Percentiles rank a stretch among this genome's conserved stretches.
Conservation (phyloP, 208 protist species). For the Leishmania martiniquensis region DNA sequence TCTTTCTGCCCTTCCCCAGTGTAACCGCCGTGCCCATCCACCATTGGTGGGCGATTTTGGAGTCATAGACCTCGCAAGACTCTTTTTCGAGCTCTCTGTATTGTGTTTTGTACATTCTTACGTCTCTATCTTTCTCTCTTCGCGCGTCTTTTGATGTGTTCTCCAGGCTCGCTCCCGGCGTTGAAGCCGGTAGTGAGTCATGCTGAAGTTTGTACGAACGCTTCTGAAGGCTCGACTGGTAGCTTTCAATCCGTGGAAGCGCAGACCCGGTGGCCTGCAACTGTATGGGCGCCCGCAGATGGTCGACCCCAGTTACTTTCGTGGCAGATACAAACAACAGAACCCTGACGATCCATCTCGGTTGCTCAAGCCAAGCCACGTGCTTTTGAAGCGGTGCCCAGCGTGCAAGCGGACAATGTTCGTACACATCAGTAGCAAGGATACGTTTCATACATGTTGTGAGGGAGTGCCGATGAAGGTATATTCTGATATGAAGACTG, state of each 20-base stretch:
- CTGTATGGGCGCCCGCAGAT: constrained; percentile 83
- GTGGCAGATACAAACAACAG: constrained; percentile 40
- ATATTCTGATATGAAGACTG: constrained; percentile 75
- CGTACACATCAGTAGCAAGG: constrained; percentile 48
- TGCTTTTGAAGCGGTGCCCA: constrained; percentile 80
- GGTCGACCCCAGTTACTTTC: constrained; percentile 69
- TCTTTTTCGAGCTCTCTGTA: too few species aligned
- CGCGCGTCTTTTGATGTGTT: constrained; percentile 27
- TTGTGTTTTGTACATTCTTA: too few species aligned
- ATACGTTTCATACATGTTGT: constrained; percentile 88
- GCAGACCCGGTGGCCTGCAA: constrained; percentile 62
- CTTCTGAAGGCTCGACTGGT: constrained; percentile 52
- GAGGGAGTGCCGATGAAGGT: constrained; percentile 80
- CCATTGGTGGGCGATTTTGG: not conserved
- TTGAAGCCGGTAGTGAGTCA: constrained; percentile 3
- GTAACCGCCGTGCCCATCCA: not conserved
- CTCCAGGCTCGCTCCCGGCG: not conserved
- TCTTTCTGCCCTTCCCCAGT: not conserved
- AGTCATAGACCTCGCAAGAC: not conserved
- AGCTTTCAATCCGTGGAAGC: constrained; percentile 89
- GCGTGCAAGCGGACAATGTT: constrained; percentile 81
- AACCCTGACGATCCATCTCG: constrained; percentile 85
- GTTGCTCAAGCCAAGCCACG: constrained; percentile 76
- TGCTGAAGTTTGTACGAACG: constrained; percentile 32
- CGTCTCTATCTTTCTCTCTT: constrained; percentile 21